Evolutionary conservation across 768 basidiomycete genomes (phyloP).

Genomic region (Russula sp.): DNA sequence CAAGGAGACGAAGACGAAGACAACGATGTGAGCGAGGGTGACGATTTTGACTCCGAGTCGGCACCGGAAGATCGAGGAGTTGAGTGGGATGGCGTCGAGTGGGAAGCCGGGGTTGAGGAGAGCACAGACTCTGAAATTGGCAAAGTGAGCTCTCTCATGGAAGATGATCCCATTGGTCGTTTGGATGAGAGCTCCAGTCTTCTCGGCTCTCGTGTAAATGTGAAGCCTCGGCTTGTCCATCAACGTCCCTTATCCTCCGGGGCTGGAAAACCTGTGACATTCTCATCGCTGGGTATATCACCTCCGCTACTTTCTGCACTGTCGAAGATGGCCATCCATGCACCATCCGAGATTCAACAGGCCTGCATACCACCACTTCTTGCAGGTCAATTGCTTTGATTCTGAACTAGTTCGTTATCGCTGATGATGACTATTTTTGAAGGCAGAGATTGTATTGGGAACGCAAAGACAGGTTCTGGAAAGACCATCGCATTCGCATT

Average conservation of each 20-base stretch:
- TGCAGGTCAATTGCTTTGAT: conserved; percentile 49
- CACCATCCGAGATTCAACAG: conserved; percentile 83
- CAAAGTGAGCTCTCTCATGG: neutral
- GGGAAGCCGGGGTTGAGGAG: conserved; percentile 5
- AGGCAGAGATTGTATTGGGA: conserved; percentile 97
- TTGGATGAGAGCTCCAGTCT: conserved; percentile 1
- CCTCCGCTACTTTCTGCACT: conserved; percentile 60
- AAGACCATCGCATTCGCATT: conserved; percentile 98
- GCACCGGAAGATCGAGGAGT: conserved; percentile 2
- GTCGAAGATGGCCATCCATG: conserved; percentile 75
- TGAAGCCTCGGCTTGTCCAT: conserved; percentile 25
- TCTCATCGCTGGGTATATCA: conserved; percentile 59
- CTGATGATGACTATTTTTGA: conserved; percentile 31
- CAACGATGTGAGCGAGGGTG: conserved; percentile 21
- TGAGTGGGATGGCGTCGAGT: neutral
- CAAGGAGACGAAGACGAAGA: conserved; percentile 30
- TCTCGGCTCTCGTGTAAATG: conserved; percentile 32
- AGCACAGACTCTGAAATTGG: conserved; percentile 12
- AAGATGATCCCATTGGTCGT: neutral
- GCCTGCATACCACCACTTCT: conserved; percentile 89
- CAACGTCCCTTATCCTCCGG: conserved; percentile 20
- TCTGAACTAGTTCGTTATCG: neutral
- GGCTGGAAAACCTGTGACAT: conserved; percentile 38
- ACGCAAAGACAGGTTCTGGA: conserved; percentile 96
- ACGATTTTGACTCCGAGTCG: neutral